Base-by-base conservation (phyloP, 768 basidiomycete genomes). In the Boletus pseudopeckii region DNA sequence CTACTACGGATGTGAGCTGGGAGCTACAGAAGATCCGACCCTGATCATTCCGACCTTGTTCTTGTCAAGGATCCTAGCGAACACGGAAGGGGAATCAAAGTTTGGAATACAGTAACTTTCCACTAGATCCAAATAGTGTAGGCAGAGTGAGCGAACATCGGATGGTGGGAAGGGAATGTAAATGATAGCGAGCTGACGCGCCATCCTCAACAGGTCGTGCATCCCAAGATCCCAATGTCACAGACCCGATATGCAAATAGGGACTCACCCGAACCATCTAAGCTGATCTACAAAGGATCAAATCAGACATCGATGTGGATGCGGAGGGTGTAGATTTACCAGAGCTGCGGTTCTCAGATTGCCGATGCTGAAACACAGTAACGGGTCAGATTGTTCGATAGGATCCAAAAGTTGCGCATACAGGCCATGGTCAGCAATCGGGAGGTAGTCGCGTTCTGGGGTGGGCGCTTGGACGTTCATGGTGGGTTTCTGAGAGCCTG, bases 51-150 rank as follows among this genome's bases (percentile, higher is more conserved):
- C 15, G 34, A 75, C 80, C 70, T 90, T 91, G 68, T 91, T 74
- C 63, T 91, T 91, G 75, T 93, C 90, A 7, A 93, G 78, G 60
- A 92, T 90, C 8, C 93, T 82, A 7, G 92, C 93, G 59, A 95
- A 96, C 45, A 96, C 78, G 17, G 90, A 92, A 4, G 94, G 94
- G 2, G 92, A 94, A 70, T 97, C 94, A 67, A 97, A 96, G 74
- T 94, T 79, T 1, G 93, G 93, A 26, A 95, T 80, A 63, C 94
- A 97, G 70, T 93, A 94, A 57, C 88, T 90, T 69, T 96, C 94
- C 58, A 96, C 89, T 92, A 53, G 22, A 39, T 48, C 33, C 11
- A 42, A 26, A 46, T 13, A 30, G 20, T 11, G 20, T 22, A 52
- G 7, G 36, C 11, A 22, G 41, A 45, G 30, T 64, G 33, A 58